Evolutionary conservation across 805 yeast genomes (phyloP), one percentile per base, ranked within the genome.

Genomic region (Nakazawaea wyomingensis): DNA sequence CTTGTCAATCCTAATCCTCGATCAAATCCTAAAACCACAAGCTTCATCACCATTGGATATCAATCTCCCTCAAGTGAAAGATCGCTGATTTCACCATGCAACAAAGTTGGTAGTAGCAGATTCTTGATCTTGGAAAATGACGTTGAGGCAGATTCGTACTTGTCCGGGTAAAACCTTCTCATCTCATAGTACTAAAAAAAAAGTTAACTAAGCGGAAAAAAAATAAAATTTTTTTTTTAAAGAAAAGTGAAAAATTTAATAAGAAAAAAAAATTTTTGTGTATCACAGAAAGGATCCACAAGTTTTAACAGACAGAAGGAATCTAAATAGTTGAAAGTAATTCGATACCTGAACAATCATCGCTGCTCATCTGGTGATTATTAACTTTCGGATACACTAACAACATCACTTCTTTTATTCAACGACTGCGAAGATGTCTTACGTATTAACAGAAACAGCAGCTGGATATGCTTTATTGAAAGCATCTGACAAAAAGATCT

Each of bases 391-490:
- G 8, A 24, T 18, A 17, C 22, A 11, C n/a, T 11, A 5, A 11
- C 18, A 17, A 34, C 22, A 9, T 24, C 27, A 24, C n/a, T n/a
- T n/a, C n/a, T n/a, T n/a, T n/a, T n/a, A n/a, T n/a, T n/a, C n/a
- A n/a, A n/a, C n/a, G n/a, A n/a, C n/a, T n/a, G n/a, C n/a, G n/a
- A 49, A 48, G 37, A 85, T 85, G 95, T 84, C 93, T 50, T 85
- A 73, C 77, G 89, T 91, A 61, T 80, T 91, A 65, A 85, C 98
- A 48, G 99, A 93, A 74, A 93, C 99, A 52, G 86, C 99, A 51
- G 99, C 99, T 41, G 99, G 99, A 62, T 93, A 93, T 66, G 99
- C 99, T 62, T 77, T 93, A 62, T 79, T 93, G 64, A 93, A 93
- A 73, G 96, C 97, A 46, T 83, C 96, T 51, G 98, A 93, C 76